Evolutionary conservation across 768 basidiomycete genomes (phyloP).

Genomic region (Rhodotorula babjevae): DNA sequence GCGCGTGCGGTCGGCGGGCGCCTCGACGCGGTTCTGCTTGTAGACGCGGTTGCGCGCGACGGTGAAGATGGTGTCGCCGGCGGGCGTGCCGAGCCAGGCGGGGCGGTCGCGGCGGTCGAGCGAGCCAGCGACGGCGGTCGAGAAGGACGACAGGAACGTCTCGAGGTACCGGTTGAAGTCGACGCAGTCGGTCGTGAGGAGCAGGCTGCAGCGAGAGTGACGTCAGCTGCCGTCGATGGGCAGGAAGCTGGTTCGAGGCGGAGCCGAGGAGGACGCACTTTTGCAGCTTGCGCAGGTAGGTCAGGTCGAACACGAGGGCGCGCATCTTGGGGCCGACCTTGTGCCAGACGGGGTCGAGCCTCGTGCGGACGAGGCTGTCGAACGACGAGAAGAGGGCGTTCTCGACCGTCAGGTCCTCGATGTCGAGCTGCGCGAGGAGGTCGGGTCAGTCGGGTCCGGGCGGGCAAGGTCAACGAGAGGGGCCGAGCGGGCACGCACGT

Average conservation of each 20-base stretch:
- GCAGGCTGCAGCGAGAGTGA: too few relatives aligned
- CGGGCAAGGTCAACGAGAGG: background rate
- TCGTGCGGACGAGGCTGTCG: slow-evolving; percentile 76
- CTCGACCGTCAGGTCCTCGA: slow-evolving; percentile 87
- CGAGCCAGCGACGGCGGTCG: slow-evolving; percentile 53
- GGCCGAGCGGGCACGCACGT: slow-evolving; percentile 47
- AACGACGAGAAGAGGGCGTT: slow-evolving; percentile 92
- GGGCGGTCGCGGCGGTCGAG: slow-evolving; percentile 63
- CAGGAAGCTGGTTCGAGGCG: too few relatives aligned
- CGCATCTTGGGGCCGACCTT: slow-evolving; percentile 89
- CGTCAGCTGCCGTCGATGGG: too few relatives aligned
- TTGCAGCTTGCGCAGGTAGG: slow-evolving; percentile 74
- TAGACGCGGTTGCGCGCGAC: slow-evolving; percentile 79
- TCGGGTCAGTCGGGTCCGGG: background rate
- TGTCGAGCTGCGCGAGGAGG: slow-evolving; percentile 62
- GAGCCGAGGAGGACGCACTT: slow-evolving; percentile 52
- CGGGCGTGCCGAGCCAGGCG: slow-evolving; percentile 87
- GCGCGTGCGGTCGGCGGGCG: slow-evolving; percentile 50
- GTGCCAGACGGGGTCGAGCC: slow-evolving; percentile 93
- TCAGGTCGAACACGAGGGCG: slow-evolving; percentile 82
- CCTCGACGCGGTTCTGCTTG: slow-evolving; percentile 47
- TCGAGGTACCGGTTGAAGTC: slow-evolving; percentile 89
- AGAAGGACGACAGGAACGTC: slow-evolving; percentile 66
- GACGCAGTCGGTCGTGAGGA: slow-evolving; percentile 83
- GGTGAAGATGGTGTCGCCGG: slow-evolving; percentile 79